Evolutionary conservation across 176 grass and related monocot genomes (phyloP), one percentile per base, ranked within the genome.

Genomic region (Musa itinerans): DNA sequence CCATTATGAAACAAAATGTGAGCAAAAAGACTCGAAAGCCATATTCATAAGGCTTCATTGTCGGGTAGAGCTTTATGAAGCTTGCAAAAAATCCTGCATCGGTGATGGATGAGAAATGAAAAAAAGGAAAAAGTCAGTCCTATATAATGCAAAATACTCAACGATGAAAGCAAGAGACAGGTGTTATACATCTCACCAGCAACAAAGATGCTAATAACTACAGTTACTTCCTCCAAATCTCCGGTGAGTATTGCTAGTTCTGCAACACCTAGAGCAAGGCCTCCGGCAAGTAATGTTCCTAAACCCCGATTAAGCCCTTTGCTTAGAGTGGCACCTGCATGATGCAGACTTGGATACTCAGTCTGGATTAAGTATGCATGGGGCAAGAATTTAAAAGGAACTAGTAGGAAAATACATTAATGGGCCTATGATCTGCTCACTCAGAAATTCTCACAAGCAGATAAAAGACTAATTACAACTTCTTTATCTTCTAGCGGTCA

Each of bases 21-120:
- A 99, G 81, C 83, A 99, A 80, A 87, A 94, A 99, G 64, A 91
- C 85, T 13, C 91, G 86, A 75, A 94, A 99, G 19, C 95, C 95
- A 86, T 99, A 99, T 77, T 99, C 96, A 83, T 99, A 99, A 0
- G 86, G n/a, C 59, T 91, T 94, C 90, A 99, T 82, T 24, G 55
- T 94, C 24, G 91, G 96, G 78, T 94, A 89, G 55, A 92, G 71
- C 76, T 99, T 94, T 73, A 83, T 70, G 72, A 85, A 94, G 59
- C 82, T 89, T 81, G 90, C 78, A 49, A 80, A 62, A 75, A 93
- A 94, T 10, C 86, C 96, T 99, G 74, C 22, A 80, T 59, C 52
- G 50, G 34, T 48, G 52, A 78, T 79, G 59, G 34, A 43, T 27
- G 67, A 55, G n/a, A 76, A 29, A 43, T 43, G 34, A 11, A 77